Evolutionary conservation across 495 filamentous ascomycete species (phyloP).

Genomic region (Chlorociboria aeruginascens): DNA sequence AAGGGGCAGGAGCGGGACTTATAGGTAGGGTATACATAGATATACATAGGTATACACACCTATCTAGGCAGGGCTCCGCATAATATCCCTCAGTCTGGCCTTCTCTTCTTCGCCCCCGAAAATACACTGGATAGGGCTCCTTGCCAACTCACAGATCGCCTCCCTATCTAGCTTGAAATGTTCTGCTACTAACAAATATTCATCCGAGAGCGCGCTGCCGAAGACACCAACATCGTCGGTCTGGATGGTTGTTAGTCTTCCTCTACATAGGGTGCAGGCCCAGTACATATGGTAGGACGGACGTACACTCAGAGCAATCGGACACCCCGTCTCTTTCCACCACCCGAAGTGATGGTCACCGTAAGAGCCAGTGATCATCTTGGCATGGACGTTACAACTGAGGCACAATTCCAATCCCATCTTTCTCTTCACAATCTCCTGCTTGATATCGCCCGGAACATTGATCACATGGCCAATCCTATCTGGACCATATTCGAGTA

Average conservation of each 20-base stretch:
- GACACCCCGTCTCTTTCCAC: slow-evolving; percentile 42
- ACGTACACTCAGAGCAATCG: slow-evolving; percentile 48
- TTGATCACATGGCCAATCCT: slow-evolving; percentile 73
- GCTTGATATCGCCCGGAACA: slow-evolving; percentile 43
- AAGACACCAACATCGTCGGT: slow-evolving; percentile 86
- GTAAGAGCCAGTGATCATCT: slow-evolving; percentile 57
- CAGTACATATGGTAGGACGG: slow-evolving; percentile 21
- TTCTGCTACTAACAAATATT: slow-evolving; percentile 61
- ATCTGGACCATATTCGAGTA: slow-evolving; percentile 56
- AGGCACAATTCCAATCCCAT: slow-evolving; percentile 68
- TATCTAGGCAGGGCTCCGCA: too few relatives aligned
- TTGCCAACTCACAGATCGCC: slow-evolving; percentile 45
- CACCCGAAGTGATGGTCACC: slow-evolving; percentile 62
- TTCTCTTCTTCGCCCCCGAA: slow-evolving; percentile 56
- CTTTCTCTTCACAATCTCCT: slow-evolving; percentile 37
- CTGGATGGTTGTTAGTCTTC: slow-evolving; percentile 28
- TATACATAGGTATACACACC: too few relatives aligned
- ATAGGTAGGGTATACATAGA: too few relatives aligned
- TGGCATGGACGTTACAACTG: slow-evolving; percentile 69
- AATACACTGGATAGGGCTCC: slow-evolving; percentile 45
- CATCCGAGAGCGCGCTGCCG: slow-evolving; percentile 64
- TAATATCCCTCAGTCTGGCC: slow-evolving; percentile 36
- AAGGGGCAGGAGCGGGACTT: too few relatives aligned
- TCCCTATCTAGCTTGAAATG: slow-evolving; percentile 48
- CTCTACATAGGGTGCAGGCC: background rate